These are phyloP conservation scores for Scytalidium sp. DNA, from an alignment of 2,329 filamentous ascomycete species.

Conservation along the genomic window DNA sequence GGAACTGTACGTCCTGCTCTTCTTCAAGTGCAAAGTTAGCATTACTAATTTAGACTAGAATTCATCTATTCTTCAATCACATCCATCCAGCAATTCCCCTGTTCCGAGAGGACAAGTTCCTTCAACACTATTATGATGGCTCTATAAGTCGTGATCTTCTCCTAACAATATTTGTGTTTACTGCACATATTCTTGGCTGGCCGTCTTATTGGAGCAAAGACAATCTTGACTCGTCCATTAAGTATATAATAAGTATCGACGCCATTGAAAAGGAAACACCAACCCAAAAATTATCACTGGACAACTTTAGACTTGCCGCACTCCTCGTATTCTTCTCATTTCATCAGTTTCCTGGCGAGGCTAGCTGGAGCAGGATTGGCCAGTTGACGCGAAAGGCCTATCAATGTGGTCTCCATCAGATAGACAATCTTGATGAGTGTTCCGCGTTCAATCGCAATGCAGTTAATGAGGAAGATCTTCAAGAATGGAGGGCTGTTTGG, in stretches of 20 bases:
- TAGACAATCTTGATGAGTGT: conserved; percentile 25
- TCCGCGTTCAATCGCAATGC: conserved; percentile 22
- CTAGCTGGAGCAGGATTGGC: conserved; percentile 30
- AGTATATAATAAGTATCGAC: conserved; percentile 15
- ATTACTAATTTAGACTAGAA: neutral
- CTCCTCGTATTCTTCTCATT: conserved; percentile 35
- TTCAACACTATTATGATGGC: conserved; percentile 22
- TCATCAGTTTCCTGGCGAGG: conserved; percentile 31
- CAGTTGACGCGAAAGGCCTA: conserved; percentile 32
- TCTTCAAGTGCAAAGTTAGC: neutral
- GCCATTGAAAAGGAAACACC: conserved; percentile 8
- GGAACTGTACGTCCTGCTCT: neutral
- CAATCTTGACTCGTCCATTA: conserved; percentile 21
- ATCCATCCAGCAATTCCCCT: conserved; percentile 29
- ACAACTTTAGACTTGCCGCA: conserved; percentile 29
- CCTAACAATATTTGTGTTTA: conserved; percentile 25
- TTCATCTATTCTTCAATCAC: conserved; percentile 25
- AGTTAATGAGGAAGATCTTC: conserved; percentile 26
- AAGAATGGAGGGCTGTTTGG: conserved; percentile 33
- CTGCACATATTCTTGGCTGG: conserved; percentile 24
- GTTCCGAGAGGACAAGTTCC: conserved; percentile 23
- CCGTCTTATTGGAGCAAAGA: conserved; percentile 18
- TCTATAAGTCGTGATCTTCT: conserved; percentile 15
- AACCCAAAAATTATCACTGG: conserved; percentile 14
- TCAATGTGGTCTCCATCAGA: conserved; percentile 29